These are phyloP conservation scores for Kockiozyma suomiensis DNA, from an alignment of 805 yeast species.

Conservation along the genomic window DNA sequence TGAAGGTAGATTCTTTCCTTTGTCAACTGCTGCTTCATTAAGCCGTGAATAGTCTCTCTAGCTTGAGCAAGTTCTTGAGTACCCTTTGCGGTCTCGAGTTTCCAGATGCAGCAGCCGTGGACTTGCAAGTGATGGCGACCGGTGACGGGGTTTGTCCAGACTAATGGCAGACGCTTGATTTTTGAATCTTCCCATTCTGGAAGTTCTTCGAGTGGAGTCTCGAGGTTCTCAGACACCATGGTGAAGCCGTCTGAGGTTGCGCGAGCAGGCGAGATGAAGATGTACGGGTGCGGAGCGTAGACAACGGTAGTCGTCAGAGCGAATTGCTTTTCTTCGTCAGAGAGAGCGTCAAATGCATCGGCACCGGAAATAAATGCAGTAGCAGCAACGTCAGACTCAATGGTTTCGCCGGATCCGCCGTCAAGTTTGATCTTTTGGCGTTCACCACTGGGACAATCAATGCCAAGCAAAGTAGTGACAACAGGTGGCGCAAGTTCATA, in stretches of 20 bases:
- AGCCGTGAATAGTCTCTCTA: conserved; percentile 65
- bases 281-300: conserved; percentile 92
- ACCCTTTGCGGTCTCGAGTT: conserved; percentile 60
- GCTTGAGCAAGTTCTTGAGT: conserved; percentile 69
- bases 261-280: conserved; percentile 74
- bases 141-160: conserved; percentile 91
- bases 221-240: conserved; percentile 80
- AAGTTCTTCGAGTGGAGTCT: conserved; percentile 62
- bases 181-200: conserved; percentile 84
- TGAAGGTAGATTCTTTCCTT: conserved; percentile 78
- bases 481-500: conserved; percentile 85
- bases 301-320: conserved; percentile 80
- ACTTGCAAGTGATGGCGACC: conserved; percentile 80
- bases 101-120: conserved; percentile 84
- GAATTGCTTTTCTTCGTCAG: conserved; percentile 69
- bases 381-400: conserved; percentile 78
- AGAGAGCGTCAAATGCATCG: conserved; percentile 66
- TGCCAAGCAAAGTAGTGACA: conserved; percentile 80
- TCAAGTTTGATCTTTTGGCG: conserved; percentile 63
- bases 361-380: conserved; percentile 89
- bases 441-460: conserved; percentile 69
- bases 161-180: conserved; percentile 77
- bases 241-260: conserved; percentile 88
- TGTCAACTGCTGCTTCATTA: conserved; percentile 84
- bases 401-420: conserved; percentile 58